phyloP scores from a whole-genome alignment of 495 filamentous ascomycete species.

The Chaetomium tenue region DNA sequence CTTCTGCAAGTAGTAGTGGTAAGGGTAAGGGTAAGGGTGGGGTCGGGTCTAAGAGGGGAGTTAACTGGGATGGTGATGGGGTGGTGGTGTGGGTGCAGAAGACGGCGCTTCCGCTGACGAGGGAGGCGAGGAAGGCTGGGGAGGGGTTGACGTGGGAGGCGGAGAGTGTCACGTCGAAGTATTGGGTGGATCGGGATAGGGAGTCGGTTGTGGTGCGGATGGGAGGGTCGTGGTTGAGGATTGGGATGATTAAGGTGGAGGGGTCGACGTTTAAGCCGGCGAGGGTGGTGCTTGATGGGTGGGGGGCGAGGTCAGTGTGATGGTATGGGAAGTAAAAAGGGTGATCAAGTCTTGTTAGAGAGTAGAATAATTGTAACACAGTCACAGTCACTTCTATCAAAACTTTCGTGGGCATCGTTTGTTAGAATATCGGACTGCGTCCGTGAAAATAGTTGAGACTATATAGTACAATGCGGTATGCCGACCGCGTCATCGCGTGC shows the following conservation, averaged over 20 bases:
- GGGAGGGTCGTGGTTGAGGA: conserved; percentile 21
- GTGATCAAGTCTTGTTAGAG: no score
- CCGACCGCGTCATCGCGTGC: conserved; percentile 24
- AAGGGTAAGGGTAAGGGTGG: no score
- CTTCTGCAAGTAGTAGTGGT: not conserved
- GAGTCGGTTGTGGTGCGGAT: conserved; percentile 1
- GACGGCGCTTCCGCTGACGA: not conserved
- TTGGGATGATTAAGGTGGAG: conserved; percentile 38
- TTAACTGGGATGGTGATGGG: not conserved
- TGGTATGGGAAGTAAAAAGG: not conserved
- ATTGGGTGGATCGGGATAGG: not conserved
- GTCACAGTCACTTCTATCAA: not conserved
- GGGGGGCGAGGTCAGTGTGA: not conserved
- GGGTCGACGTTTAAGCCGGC: conserved; percentile 25
- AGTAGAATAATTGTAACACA: no score
- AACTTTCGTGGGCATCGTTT: not conserved
- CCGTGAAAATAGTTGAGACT: conserved; percentile 16
- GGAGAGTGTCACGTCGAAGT: not conserved
- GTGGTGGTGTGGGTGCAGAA: not conserved
- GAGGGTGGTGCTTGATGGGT: not conserved
- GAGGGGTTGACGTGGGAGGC: not conserved
- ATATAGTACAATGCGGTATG: conserved; percentile 28
- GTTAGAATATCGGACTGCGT: not conserved
- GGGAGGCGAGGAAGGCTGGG: not conserved
- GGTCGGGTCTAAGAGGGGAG: not conserved